phyloP scores from a whole-genome alignment of 116 monocot genomes.

The Thalassia testudinum region DNA sequence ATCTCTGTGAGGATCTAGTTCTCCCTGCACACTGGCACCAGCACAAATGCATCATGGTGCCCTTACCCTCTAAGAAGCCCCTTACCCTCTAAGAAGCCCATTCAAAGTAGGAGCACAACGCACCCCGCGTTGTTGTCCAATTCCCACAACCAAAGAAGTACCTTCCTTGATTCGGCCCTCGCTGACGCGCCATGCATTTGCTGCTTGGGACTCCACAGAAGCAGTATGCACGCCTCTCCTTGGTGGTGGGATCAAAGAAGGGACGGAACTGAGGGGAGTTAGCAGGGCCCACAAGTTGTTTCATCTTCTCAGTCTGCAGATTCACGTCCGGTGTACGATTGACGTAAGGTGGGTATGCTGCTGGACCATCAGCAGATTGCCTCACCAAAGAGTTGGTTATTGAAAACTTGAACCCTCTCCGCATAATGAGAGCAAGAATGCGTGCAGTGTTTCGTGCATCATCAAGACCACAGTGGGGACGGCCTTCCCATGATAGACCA shows the following conservation, averaged over 20 bases:
- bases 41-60: too few relatives aligned
- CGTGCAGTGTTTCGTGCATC: constrained; percentile 97
- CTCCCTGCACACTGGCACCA: too few relatives aligned
- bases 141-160: constrained; percentile 85
- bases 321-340: not conserved
- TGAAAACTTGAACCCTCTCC: constrained; percentile 56
- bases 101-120: constrained; percentile 61
- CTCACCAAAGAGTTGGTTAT: constrained; percentile 56
- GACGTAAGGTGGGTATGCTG: not conserved
- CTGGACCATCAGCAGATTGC: constrained; percentile 11
- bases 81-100: constrained; percentile 56
- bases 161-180: constrained; percentile 60
- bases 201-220: constrained; percentile 71
- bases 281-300: constrained; percentile 7
- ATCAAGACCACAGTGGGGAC: constrained; percentile 89
- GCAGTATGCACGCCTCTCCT: constrained; percentile 36
- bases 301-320: constrained; percentile 12
- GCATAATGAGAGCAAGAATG: constrained; percentile 69
- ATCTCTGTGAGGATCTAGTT: too few relatives aligned
- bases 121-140: constrained; percentile 46
- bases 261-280: constrained; percentile 11
- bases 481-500: constrained; percentile 81
- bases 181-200: constrained; percentile 44
- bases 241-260: constrained; percentile 6
- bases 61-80: constrained; percentile 30